A percentile compares a stretch with the other conserved stretches of the same genome.
phyloP scores from a whole-genome alignment of 2,329 filamentous ascomycete genomes.

The Pseudogymnoascus pannorum region DNA sequence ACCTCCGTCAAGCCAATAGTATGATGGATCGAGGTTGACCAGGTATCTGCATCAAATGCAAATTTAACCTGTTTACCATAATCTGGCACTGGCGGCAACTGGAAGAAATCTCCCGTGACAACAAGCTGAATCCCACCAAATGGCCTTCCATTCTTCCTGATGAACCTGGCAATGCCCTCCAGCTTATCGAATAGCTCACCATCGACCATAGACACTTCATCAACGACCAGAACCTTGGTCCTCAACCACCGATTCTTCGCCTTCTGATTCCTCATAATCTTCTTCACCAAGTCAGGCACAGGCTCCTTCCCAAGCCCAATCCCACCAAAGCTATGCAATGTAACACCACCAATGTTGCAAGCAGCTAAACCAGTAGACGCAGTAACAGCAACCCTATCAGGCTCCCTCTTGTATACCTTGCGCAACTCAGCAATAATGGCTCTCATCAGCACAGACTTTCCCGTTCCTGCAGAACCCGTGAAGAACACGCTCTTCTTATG shows the following conservation, averaged over 20 bases:
- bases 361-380: constrained; percentile 93
- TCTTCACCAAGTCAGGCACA: constrained; percentile 72
- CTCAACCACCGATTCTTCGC: constrained; percentile 82
- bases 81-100: constrained; percentile 88
- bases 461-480: constrained; percentile 91
- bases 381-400: constrained; percentile 83
- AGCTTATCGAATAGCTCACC: constrained; percentile 96
- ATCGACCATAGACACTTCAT: constrained; percentile 98
- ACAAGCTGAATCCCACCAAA: constrained; percentile 96
- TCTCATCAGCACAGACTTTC: constrained; percentile 92
- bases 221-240: constrained; percentile 81
- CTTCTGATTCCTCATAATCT: constrained; percentile 82
- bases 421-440: constrained; percentile 79
- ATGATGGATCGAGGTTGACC: constrained; percentile 87
- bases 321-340: constrained; percentile 89
- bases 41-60: constrained; percentile 85
- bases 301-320: constrained; percentile 93
- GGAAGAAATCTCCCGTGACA: constrained; percentile 96
- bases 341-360: constrained; percentile 94
- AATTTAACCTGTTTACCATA: constrained; percentile 68
- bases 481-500: constrained; percentile 89
- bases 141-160: constrained; percentile 83
- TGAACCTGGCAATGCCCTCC: constrained; percentile 72
- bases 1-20: constrained; percentile 93
- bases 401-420: constrained; percentile 66